phyloP scores from a whole-genome alignment of 2,329 filamentous ascomycete genomes.

The Sporothrix brasiliensis region DNA sequence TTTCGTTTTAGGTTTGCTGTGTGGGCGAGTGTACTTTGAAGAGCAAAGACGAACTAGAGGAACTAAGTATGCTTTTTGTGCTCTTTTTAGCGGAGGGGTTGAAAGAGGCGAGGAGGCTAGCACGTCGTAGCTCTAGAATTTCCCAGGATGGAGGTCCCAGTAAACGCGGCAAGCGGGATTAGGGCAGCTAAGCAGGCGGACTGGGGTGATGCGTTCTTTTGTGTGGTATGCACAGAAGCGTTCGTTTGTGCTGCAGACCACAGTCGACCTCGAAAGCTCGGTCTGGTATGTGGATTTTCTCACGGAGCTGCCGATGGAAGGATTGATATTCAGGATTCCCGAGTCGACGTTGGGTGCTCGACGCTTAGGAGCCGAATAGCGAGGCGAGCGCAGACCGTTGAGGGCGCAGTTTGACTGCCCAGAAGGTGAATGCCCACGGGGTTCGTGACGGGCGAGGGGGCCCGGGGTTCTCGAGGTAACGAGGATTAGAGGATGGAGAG shows the following conservation, averaged over 20 bases:
- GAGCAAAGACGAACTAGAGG: not conserved
- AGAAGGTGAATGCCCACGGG: not conserved
- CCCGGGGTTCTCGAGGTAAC: conserved; percentile 8
- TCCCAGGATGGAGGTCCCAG: conserved; percentile 15
- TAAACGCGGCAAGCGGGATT: conserved; percentile 19
- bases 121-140: conserved; percentile 23
- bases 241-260: not conserved
- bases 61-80: not conserved
- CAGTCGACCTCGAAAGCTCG: not conserved
- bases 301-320: not conserved
- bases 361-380: not conserved
- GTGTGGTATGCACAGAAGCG: not conserved
- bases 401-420: not conserved
- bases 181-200: conserved; percentile 11
- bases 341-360: not conserved
- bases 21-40: not conserved
- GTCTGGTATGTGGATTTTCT: not conserved
- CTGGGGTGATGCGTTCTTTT: conserved; percentile 11
- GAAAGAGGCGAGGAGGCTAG: conserved; percentile 20
- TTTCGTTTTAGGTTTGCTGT: not conserved
- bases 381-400: not conserved
- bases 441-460: conserved; percentile 12
- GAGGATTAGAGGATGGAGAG: not conserved
- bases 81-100: conserved; percentile 18
- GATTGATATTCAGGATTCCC: not conserved